phyloP scores from a whole-genome alignment of 768 basidiomycete genomes.

The Agrocybe pediades region DNA sequence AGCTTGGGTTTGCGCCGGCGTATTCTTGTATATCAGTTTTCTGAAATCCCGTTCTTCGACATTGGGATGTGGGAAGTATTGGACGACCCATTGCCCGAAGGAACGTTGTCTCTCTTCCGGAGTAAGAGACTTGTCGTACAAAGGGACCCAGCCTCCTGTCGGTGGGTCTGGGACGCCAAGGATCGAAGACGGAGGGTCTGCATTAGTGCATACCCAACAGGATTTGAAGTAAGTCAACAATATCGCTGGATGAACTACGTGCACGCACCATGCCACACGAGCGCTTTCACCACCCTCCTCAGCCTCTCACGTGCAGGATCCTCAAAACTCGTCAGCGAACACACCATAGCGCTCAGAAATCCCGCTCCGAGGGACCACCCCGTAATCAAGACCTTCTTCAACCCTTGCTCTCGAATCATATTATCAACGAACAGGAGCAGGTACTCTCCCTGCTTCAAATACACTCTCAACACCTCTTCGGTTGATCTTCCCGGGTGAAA shows the following conservation, averaged over 20 bases:
- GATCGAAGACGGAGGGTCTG: constrained; percentile 23
- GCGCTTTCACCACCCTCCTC: constrained; percentile 2
- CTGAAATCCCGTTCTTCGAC: constrained; percentile 12
- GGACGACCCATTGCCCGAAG: constrained; percentile 23
- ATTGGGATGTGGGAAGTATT: constrained; percentile 15
- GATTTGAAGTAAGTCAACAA: background rate
- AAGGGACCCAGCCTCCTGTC: constrained; percentile 19
- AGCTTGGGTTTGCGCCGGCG: background rate
- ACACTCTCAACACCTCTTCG: constrained; percentile 17
- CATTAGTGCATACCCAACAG: background rate
- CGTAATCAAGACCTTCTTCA: constrained; percentile 20
- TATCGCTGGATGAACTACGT: background rate
- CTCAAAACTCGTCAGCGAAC: constrained; percentile 19
- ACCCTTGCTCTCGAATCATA: constrained; percentile 21
- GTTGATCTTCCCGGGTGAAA: constrained; percentile 5
- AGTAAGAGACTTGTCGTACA: constrained; percentile 22
- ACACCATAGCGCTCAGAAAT: constrained; percentile 23
- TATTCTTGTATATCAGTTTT: constrained; percentile 14
- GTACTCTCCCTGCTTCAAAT: constrained; percentile 29
- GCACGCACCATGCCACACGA: constrained; percentile 18
- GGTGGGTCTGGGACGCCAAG: constrained; percentile 20
- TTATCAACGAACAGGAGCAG: constrained; percentile 28
- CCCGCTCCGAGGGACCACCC: constrained; percentile 32
- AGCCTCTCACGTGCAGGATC: constrained; percentile 16
- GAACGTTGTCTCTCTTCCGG: constrained; percentile 16